phyloP scores from a whole-genome alignment of 371 early-diverging fungal genomes.

The Entomophthora muscae region DNA sequence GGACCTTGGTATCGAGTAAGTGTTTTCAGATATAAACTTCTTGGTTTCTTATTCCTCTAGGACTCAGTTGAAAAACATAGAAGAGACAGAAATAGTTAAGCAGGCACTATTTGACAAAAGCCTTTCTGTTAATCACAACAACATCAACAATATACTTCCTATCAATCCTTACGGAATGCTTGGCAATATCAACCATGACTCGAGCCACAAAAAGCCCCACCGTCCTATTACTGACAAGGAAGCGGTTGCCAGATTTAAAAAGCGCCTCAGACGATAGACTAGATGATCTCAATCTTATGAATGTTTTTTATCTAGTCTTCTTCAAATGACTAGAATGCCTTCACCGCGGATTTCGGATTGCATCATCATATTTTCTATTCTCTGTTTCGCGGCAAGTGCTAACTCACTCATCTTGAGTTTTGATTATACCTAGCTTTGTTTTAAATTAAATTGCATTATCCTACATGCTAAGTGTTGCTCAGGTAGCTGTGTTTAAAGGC shows the following conservation, averaged over 20 bases:
- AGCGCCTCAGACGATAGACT: background rate
- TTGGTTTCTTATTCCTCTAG: conserved; percentile 16
- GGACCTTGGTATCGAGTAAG: conserved; percentile 70
- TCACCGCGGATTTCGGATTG: too few species aligned
- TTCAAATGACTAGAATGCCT: too few species aligned
- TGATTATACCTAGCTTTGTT: too few species aligned
- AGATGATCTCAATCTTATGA: too few species aligned
- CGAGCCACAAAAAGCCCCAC: background rate
- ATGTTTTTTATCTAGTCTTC: too few species aligned
- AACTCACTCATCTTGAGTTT: too few species aligned
- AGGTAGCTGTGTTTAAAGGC: too few species aligned
- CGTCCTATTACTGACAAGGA: background rate
- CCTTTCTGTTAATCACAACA: background rate
- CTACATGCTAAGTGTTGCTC: too few species aligned
- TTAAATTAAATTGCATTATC: too few species aligned
- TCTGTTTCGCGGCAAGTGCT: too few species aligned
- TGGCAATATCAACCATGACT: background rate
- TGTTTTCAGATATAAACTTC: background rate
- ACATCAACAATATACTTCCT: background rate
- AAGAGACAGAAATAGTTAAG: conserved; percentile 68
- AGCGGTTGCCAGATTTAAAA: background rate
- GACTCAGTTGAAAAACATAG: conserved; percentile 56
- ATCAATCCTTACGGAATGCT: background rate
- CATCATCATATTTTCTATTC: too few species aligned
- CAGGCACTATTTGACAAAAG: conserved; percentile 22